Evolutionary conservation across 2,329 filamentous ascomycete genomes (phyloP).

Genomic region (Didymella glomerata): DNA sequence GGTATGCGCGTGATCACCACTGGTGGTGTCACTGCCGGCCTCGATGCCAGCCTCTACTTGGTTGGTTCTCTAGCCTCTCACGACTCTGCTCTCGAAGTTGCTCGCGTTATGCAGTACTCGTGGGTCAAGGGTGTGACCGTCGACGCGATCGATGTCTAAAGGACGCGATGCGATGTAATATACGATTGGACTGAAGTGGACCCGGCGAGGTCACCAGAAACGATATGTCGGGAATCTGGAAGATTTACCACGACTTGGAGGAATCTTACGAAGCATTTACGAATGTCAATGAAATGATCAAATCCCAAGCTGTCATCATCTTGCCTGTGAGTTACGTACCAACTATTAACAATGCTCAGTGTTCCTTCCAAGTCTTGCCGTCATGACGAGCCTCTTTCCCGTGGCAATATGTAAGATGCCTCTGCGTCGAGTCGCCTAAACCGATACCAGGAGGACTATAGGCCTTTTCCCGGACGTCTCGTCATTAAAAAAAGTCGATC

Average conservation of each 20-base stretch:
- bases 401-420: neutral
- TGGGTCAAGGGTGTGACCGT: constrained; percentile 88
- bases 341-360: neutral
- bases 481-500: neutral
- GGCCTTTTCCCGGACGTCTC: neutral
- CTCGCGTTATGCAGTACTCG: constrained; percentile 78
- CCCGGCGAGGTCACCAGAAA: constrained; percentile 32
- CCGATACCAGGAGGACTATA: neutral
- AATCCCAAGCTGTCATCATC: neutral
- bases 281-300: constrained; percentile 26
- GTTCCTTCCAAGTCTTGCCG: neutral
- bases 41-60: constrained; percentile 86
- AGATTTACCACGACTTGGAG: constrained; percentile 41
- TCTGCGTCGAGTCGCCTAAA: neutral
- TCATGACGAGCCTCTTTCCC: neutral
- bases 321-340: constrained; percentile 11
- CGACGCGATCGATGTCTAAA: constrained; percentile 82
- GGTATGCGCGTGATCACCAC: constrained; percentile 78
- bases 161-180: constrained; percentile 38
- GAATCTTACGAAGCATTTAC: constrained; percentile 39
- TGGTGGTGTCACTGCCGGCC: constrained; percentile 78
- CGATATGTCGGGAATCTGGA: constrained; percentile 36
- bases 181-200: constrained; percentile 30
- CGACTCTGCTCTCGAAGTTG: constrained; percentile 77
- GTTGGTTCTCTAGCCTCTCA: constrained; percentile 83